Evolutionary conservation across 2,329 filamentous ascomycete species (phyloP).

Genomic region (Lasiodiplodia gonubiensis): DNA sequence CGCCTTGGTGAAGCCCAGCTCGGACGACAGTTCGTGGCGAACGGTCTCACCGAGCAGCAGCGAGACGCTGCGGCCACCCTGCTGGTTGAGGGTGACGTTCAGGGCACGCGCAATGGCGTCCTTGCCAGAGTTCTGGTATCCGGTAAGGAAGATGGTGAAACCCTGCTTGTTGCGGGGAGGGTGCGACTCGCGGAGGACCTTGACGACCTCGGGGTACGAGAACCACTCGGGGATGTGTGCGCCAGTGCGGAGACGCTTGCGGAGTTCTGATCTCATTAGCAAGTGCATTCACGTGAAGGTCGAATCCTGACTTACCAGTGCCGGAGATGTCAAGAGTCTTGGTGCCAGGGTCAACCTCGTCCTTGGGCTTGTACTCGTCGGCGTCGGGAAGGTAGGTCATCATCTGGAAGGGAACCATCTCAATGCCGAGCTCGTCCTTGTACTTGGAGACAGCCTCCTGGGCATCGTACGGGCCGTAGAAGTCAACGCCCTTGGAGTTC

Average conservation of each 20-base stretch:
- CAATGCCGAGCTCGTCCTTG: slow-evolving; percentile 93
- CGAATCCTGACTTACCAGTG: slow-evolving; percentile 44
- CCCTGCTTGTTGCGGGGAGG: slow-evolving; percentile 89
- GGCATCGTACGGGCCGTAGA: slow-evolving; percentile 98
- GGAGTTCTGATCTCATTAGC: slow-evolving; percentile 76
- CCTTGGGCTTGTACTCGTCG: slow-evolving; percentile 93
- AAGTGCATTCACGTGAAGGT: background rate
- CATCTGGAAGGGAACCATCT: slow-evolving; percentile 99
- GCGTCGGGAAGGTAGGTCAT: slow-evolving; percentile 98
- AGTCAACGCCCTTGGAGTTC: slow-evolving; percentile 95
- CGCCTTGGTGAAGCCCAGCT: slow-evolving; percentile 91
- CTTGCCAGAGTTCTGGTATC: slow-evolving; percentile 96
- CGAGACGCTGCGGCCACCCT: slow-evolving; percentile 91
- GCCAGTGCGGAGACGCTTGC: slow-evolving; percentile 85
- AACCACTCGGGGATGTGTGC: slow-evolving; percentile 99
- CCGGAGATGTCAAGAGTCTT: slow-evolving; percentile 70
- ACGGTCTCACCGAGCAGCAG: slow-evolving; percentile 96
- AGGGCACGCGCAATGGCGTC: slow-evolving; percentile 94
- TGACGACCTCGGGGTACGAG: slow-evolving; percentile 98
- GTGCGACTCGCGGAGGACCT: slow-evolving; percentile 94
- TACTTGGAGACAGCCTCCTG: slow-evolving; percentile 97
- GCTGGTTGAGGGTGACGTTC: slow-evolving; percentile 97
- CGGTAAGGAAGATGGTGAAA: slow-evolving; percentile 97
- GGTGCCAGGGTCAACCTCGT: slow-evolving; percentile 82
- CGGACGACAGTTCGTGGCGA: slow-evolving; percentile 87